These are phyloP conservation scores for Roridomyces roridus DNA, from an alignment of 768 basidiomycete genomes.

Conservation along the genomic window DNA sequence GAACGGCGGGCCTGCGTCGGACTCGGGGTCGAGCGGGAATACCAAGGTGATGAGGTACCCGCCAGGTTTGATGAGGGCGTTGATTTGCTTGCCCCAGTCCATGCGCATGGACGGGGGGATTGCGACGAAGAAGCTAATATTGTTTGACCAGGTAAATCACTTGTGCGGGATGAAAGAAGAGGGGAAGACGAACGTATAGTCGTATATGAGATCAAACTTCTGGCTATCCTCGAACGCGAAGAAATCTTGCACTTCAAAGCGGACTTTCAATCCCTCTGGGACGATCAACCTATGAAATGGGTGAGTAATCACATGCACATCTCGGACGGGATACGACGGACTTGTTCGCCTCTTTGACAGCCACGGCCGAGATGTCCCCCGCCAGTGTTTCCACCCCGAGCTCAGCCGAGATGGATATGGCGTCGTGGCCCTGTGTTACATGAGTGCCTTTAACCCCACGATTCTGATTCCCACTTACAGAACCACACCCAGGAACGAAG, in stretches of 20 bases:
- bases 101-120: slow-evolving; percentile 59
- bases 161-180: not conserved
- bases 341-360: slow-evolving; percentile 39
- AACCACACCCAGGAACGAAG: slow-evolving; percentile 65
- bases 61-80: slow-evolving; percentile 60
- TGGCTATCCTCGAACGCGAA: slow-evolving; percentile 52
- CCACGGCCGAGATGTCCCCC: slow-evolving; percentile 63
- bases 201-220: slow-evolving; percentile 64
- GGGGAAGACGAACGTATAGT: slow-evolving; percentile 57
- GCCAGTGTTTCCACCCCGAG: slow-evolving; percentile 58
- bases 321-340: too few species aligned
- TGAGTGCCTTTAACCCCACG: too few species aligned
- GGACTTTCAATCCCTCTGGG: slow-evolving; percentile 36
- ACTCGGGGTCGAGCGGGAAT: slow-evolving; percentile 56
- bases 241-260: slow-evolving; percentile 57
- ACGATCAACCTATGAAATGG: too few species aligned
- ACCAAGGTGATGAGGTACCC: slow-evolving; percentile 67
- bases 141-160: too few species aligned
- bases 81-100: slow-evolving; percentile 66
- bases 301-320: too few species aligned
- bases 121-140: slow-evolving; percentile 75
- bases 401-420: slow-evolving; percentile 54
- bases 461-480: too few species aligned
- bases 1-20: slow-evolving; percentile 64
- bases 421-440: slow-evolving; percentile 75